A percentile compares a stretch with the other conserved stretches of the same genome.
These are phyloP conservation scores for Caryopteris hybrid DNA, from an alignment of 305 asterid species.

Conservation along the genomic window DNA sequence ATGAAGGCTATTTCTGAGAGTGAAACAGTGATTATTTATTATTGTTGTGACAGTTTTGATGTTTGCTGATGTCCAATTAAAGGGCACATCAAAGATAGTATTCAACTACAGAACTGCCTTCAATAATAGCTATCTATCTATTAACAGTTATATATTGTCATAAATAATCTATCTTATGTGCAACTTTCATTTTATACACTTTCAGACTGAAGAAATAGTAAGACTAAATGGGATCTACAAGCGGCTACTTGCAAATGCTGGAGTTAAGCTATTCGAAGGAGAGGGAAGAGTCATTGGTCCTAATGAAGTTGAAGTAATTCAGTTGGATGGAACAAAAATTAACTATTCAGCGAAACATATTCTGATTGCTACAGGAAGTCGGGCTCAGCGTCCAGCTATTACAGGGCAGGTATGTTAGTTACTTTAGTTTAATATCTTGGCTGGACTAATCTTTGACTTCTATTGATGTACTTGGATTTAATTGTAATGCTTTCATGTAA, in stretches of 20 bases:
- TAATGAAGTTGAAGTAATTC: conserved; percentile 87
- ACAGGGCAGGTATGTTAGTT: conserved; percentile 64
- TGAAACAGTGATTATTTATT: not conserved
- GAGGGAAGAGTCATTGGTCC: conserved; percentile 94
- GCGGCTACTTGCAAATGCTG: conserved; percentile 78
- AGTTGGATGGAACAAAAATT: conserved; percentile 92
- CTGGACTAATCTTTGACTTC: not conserved
- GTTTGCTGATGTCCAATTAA: not conserved
- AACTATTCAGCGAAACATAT: conserved; percentile 83
- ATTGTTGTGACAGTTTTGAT: not conserved
- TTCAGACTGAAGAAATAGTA: conserved; percentile 90
- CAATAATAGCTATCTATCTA: not conserved
- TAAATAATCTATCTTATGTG: not conserved
- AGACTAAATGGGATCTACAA: conserved; percentile 91
- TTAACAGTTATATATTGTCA: not conserved
- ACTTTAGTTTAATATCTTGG: not conserved
- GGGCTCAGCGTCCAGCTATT: conserved; percentile 78
- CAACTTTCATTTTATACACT: conserved; percentile 7
- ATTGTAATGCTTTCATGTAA: not conserved
- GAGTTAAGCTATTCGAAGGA: conserved; percentile 95
- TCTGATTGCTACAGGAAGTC: conserved; percentile 91
- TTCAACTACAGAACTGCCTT: not conserved
- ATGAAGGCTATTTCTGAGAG: not conserved
- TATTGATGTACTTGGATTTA: not conserved
- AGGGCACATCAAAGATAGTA: not conserved